These are phyloP conservation scores for Ogataea methylovora DNA, from an alignment of 805 yeast genomes.

Conservation along the genomic window DNA sequence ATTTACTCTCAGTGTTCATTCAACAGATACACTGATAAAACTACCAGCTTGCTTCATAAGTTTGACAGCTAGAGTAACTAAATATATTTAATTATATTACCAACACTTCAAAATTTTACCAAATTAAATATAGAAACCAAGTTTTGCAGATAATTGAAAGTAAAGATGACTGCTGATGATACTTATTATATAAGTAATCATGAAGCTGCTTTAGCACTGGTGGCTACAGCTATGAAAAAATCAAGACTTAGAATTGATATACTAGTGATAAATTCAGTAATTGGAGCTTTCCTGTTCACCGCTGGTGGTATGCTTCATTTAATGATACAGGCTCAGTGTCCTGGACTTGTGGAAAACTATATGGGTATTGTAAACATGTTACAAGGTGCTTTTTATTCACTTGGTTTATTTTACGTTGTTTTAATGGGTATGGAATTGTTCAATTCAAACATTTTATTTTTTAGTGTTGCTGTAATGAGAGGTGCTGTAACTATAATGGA, in stretches of 20 bases:
- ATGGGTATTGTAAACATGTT: slow-evolving; percentile 48
- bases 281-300: slow-evolving; percentile 65
- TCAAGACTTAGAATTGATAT: slow-evolving; percentile 57
- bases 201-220: slow-evolving; percentile 78
- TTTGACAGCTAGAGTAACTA: no score
- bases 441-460: slow-evolving; percentile 68
- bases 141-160: no score
- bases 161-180: slow-evolving; percentile 26
- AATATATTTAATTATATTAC: no score
- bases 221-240: slow-evolving; percentile 81
- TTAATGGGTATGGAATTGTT: slow-evolving; percentile 69
- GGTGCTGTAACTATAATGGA: slow-evolving; percentile 66
- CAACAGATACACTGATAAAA: no score
- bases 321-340: slow-evolving; percentile 44
- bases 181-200: slow-evolving; percentile 62
- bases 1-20: no score
- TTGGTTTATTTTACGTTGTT: slow-evolving; percentile 71
- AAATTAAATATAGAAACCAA: neutral
- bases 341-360: slow-evolving; percentile 29
- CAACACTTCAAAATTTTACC: neutral
- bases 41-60: no score
- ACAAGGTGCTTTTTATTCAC: slow-evolving; percentile 59
- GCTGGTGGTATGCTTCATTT: slow-evolving; percentile 69
- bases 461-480: slow-evolving; percentile 59
- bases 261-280: slow-evolving; percentile 52